Evolutionary conservation across 202 grass and related monocot genomes (phyloP).

Genomic region (Zizania palustris): DNA sequence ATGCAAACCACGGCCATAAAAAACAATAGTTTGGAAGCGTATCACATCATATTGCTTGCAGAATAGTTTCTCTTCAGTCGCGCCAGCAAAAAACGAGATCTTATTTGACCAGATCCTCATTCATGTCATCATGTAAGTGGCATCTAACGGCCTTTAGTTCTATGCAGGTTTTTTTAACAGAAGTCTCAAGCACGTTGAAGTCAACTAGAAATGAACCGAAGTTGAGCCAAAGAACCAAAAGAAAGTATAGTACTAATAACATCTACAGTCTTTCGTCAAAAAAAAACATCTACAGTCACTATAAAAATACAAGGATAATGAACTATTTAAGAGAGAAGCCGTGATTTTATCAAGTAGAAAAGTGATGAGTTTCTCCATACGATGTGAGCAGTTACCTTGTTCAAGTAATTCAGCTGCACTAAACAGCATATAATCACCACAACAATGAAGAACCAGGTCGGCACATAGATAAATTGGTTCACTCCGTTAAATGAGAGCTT

Average conservation of each 20-base stretch:
- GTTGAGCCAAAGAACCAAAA: not conserved
- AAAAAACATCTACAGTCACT: not conserved
- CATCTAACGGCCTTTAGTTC: not conserved
- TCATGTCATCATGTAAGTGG: not conserved
- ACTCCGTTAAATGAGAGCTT: slow-evolving; percentile 79
- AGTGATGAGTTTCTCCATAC: not conserved
- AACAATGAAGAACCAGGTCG: slow-evolving; percentile 81
- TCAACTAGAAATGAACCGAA: no score
- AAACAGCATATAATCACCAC: slow-evolving; percentile 81
- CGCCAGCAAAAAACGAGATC: not conserved
- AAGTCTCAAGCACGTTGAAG: not conserved
- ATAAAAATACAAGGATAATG: no score
- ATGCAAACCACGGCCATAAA: not conserved
- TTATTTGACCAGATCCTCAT: not conserved
- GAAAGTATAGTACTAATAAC: not conserved
- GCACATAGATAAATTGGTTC: slow-evolving; percentile 84
- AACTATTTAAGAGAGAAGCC: not conserved
- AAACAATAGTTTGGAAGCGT: not conserved
- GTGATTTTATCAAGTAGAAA: not conserved
- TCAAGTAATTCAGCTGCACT: slow-evolving; percentile 88
- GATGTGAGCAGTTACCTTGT: slow-evolving; percentile 59
- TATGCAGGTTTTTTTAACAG: not conserved
- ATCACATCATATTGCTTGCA: not conserved
- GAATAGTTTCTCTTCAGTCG: slow-evolving; percentile 10
- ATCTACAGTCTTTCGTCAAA: not conserved